These are phyloP conservation scores for Clonostachys chloroleuca DNA, from an alignment of 2,329 filamentous ascomycete species.

Conservation along the genomic window DNA sequence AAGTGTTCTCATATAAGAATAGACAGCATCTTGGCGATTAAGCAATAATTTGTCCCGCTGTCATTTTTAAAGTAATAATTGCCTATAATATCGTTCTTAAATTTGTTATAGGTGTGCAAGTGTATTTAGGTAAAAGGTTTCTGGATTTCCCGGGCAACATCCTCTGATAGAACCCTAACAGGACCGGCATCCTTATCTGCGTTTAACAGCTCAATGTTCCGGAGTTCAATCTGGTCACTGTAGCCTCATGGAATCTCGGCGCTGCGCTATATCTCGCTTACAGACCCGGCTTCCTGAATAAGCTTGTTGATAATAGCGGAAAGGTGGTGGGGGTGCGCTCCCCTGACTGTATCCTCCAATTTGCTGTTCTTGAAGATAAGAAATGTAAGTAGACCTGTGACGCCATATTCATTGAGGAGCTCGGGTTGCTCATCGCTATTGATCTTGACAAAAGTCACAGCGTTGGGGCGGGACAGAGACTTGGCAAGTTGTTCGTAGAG, in stretches of 20 bases:
- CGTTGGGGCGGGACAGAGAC: constrained; percentile 64
- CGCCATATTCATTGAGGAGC: constrained; percentile 68
- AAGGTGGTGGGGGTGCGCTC: constrained; percentile 69
- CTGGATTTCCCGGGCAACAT: too few species aligned
- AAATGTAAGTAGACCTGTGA: constrained; percentile 85
- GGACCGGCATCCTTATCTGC: constrained; percentile 71
- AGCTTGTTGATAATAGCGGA: constrained; percentile 69
- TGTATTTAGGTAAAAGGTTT: too few species aligned
- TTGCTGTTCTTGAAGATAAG: constrained; percentile 75
- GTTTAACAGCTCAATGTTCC: constrained; percentile 83
- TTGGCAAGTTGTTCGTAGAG: constrained; percentile 73
- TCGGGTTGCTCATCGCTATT: constrained; percentile 75
- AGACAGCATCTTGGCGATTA: too few species aligned
- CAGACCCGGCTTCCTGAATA: constrained; percentile 47
- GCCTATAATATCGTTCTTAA: too few species aligned
- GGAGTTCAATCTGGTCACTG: constrained; percentile 72
- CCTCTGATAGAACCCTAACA: constrained; percentile 54
- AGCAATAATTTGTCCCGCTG: too few species aligned
- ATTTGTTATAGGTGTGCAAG: too few species aligned
- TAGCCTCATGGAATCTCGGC: constrained; percentile 76
- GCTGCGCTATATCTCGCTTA: constrained; percentile 30
- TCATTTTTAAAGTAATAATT: too few species aligned
- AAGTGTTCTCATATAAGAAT: too few species aligned
- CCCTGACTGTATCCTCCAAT: constrained; percentile 64
- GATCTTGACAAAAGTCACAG: constrained; percentile 82